Conservation (phyloP, 2,329 filamentous ascomycete genomes). For the Sclerotinia borealis region DNA sequence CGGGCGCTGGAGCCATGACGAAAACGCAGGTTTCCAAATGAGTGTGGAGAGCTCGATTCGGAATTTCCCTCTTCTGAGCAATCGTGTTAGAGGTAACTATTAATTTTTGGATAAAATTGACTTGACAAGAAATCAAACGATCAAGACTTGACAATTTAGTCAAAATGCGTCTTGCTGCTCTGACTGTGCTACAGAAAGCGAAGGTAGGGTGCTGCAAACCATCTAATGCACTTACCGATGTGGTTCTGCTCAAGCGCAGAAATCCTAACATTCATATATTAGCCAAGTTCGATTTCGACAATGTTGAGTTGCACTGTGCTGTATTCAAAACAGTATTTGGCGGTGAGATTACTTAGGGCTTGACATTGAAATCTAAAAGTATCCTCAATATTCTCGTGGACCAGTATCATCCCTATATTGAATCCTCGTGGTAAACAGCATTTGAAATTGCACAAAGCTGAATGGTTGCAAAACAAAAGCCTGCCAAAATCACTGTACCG, state of each 20-base stretch:
- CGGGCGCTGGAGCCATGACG: constrained; percentile 33
- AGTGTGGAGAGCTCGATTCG: not conserved
- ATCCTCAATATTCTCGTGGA: not conserved
- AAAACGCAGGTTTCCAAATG: constrained; percentile 22
- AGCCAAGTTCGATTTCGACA: not conserved
- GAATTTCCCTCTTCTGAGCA: not conserved
- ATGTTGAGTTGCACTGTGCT: not conserved
- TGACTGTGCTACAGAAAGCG: not conserved
- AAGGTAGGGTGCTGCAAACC: not conserved
- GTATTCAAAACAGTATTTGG: not conserved
- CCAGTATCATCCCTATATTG: constrained; percentile 1
- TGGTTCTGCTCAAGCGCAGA: constrained; percentile 10
- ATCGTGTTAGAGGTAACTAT: not conserved
- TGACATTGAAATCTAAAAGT: constrained; percentile 2
- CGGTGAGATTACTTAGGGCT: constrained; percentile 8
- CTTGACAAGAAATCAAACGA: not conserved
- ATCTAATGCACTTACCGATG: not conserved
- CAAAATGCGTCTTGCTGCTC: not conserved
- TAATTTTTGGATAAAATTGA: not conserved
- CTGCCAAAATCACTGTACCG: not conserved
- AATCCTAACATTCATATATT: not conserved
- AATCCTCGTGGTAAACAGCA: not conserved
- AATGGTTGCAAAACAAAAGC: not conserved
- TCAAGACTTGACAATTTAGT: not conserved
- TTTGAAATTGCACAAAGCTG: not conserved